These are phyloP conservation scores for Gossypium australe DNA, from an alignment of 345 rosid species.

Conservation along the genomic window DNA sequence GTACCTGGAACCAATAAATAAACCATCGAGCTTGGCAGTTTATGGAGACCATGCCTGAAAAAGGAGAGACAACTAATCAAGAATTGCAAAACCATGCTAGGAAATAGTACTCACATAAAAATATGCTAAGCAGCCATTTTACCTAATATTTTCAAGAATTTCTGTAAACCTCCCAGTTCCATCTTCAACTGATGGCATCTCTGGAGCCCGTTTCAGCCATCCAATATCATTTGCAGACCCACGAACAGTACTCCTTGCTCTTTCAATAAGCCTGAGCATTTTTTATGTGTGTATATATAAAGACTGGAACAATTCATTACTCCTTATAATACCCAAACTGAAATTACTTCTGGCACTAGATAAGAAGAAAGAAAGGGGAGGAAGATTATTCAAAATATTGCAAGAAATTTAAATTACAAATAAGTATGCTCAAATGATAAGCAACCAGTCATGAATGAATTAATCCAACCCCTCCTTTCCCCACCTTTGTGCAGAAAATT, in stretches of 20 bases:
- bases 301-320: slow-evolving; percentile 1
- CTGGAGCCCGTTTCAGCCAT: slow-evolving; percentile 67
- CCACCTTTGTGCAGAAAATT: neutral
- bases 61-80: slow-evolving; percentile 20
- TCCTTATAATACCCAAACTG: neutral
- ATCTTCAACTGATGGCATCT: slow-evolving; percentile 85
- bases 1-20: slow-evolving; percentile 93
- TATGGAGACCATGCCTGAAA: slow-evolving; percentile 93
- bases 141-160: slow-evolving; percentile 85
- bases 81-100: slow-evolving; percentile 20
- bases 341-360: neutral
- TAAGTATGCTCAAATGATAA: neutral
- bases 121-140: slow-evolving; percentile 20
- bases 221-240: slow-evolving; percentile 98
- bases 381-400: neutral
- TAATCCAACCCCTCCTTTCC: neutral
- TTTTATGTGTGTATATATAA: neutral
- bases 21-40: slow-evolving; percentile 70
- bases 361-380: slow-evolving; percentile 2
- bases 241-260: slow-evolving; percentile 83
- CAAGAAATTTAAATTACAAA: neutral
- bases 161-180: slow-evolving; percentile 71
- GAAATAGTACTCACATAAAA: slow-evolving; percentile 6
- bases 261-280: slow-evolving; percentile 66
- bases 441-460: neutral